Conservation (phyloP, 768 basidiomycete species). For the Pulveroboletus sp. region DNA sequence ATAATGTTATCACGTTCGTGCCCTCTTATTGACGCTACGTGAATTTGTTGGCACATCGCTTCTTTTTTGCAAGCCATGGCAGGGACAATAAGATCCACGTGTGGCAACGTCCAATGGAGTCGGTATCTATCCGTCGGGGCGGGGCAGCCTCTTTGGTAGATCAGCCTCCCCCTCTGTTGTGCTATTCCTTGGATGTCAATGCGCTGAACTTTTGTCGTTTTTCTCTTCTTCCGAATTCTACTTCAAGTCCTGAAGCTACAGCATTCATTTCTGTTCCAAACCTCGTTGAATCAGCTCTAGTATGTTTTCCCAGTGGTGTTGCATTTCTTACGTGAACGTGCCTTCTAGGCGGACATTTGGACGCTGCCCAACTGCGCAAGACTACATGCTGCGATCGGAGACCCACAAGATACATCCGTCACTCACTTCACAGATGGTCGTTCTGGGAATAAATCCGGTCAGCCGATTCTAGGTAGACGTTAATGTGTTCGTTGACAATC, state of each 20-base stretch:
- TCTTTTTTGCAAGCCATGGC: conserved; percentile 47
- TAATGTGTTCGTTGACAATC: neutral
- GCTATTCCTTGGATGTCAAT: conserved; percentile 82
- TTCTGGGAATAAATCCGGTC: conserved; percentile 56
- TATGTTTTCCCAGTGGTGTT: conserved; percentile 29
- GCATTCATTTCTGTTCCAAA: conserved; percentile 82
- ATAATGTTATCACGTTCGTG: conserved; percentile 71
- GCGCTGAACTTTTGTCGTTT: conserved; percentile 93
- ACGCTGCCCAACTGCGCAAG: conserved; percentile 61
- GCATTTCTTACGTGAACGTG: neutral
- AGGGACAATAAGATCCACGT: conserved; percentile 83
- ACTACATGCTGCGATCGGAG: conserved; percentile 83
- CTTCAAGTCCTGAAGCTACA: conserved; percentile 9
- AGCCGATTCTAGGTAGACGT: neutral
- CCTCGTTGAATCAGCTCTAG: conserved; percentile 80
- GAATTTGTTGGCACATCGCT: neutral
- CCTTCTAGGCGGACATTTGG: conserved; percentile 80
- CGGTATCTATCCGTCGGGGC: conserved; percentile 44
- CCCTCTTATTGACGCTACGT: neutral
- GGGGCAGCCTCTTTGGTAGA: conserved; percentile 51
- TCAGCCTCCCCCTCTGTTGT: conserved; percentile 45
- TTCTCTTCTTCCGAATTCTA: conserved; percentile 47
- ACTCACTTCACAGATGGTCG: conserved; percentile 37
- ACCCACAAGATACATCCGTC: conserved; percentile 33
- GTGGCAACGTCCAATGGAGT: conserved; percentile 54